These are phyloP conservation scores for Cercospora sp. DNA, from an alignment of 2,329 filamentous ascomycete genomes.

Conservation along the genomic window DNA sequence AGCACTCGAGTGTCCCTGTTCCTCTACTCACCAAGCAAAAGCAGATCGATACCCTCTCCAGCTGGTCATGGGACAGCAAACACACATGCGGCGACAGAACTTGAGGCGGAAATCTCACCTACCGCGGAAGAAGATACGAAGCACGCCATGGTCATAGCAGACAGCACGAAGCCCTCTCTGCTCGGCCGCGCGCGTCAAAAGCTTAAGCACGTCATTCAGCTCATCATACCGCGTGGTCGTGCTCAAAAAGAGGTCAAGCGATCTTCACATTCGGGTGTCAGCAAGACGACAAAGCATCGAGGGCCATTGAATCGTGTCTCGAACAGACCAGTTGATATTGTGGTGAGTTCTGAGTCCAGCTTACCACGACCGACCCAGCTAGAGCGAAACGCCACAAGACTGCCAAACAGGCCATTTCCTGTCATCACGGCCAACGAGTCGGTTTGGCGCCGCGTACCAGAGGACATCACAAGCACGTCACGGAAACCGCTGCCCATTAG, in stretches of 20 bases:
- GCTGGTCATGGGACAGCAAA: background rate
- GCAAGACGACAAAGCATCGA: background rate
- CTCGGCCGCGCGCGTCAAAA: background rate
- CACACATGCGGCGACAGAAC: background rate
- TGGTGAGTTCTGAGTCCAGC: background rate
- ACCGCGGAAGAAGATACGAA: background rate
- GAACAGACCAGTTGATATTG: background rate
- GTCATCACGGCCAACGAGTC: background rate
- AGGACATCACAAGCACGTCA: background rate
- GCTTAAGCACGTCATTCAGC: background rate
- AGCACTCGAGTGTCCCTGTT: conserved; percentile 4
- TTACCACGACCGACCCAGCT: background rate
- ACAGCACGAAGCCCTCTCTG: background rate
- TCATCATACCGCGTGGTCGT: background rate
- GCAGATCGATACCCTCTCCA: background rate
- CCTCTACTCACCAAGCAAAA: conserved; percentile 7
- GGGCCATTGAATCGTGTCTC: background rate
- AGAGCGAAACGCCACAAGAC: background rate
- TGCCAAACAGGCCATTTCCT: background rate
- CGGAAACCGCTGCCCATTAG: background rate
- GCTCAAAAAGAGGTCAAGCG: background rate
- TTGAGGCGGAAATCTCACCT: background rate
- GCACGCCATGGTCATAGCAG: background rate
- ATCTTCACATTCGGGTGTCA: background rate
- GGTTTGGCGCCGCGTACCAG: background rate